Base-by-base conservation (phyloP, 2,329 filamentous ascomycete species). In the Xylaria sp. region DNA sequence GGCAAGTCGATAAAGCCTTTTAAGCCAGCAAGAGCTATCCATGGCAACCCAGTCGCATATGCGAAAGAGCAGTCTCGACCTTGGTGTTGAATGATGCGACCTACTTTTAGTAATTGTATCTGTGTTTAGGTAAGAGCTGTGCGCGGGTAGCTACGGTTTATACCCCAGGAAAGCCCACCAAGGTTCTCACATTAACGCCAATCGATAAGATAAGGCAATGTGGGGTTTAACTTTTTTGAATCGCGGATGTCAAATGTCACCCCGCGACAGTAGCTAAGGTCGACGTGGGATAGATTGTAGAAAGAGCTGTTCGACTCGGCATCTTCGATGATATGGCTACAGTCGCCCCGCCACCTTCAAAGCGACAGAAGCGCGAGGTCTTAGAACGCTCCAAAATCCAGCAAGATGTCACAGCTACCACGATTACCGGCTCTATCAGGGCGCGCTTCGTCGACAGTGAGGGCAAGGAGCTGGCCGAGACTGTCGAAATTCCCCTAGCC, bases 371-470 rank as follows among this genome's bases (percentile, higher is more conserved):
- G 81, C 89, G 91, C 59, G 93, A 93, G 74, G 87, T 87, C 25
- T 86, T 91, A 50, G 92, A 93, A 74, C 89, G 89, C 76, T 88
- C 92, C 8, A 87, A 90, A 73, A 84, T 89, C 56, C 94, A 97
- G 78, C 91, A 96, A 78, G 90, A 94, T 82, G 87, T 95, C 61
- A 84, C 87, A 51, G 84, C 90, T 25, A 87, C 92, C 59, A 88
- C 91, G 0, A 88, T 89, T 41, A 84, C 89, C 58, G 94, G 94
- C 73, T 94, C 90, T 69, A 89, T 97, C 78, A 91, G 93, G 80
- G 90, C 97, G 57, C 92, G 95, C 74, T 98, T 98, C 81, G 87
- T 94, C 77, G 94, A 98, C 80, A 90, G 92, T 71, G 88, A 92
- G 86, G 83, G 89, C 85, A 80, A 94, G 86, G 82, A 94, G 87